A percentile compares a stretch with the other conserved stretches of the same genome.
Evolutionary conservation across 768 basidiomycete species (phyloP).

Genomic region (Collybia nuda): DNA sequence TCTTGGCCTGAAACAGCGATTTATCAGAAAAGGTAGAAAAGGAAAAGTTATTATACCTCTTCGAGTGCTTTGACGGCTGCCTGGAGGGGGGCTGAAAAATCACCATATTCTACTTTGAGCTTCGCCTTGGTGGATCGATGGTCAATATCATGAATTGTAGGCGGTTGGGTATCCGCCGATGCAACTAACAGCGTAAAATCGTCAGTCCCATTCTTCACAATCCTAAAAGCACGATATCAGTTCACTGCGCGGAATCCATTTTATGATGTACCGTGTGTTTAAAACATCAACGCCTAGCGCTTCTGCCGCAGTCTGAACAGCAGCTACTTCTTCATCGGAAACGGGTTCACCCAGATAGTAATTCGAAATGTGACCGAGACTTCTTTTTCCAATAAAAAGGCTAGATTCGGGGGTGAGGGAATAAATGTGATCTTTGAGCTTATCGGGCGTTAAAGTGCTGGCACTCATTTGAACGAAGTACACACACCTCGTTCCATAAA

Average conservation of each 20-base stretch:
- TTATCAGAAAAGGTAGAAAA: background rate
- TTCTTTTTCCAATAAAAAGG: conserved; percentile 79
- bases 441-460: background rate
- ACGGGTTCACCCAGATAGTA: conserved; percentile 80
- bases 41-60: conserved; percentile 42
- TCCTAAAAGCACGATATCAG: conserved; percentile 36
- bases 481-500: conserved; percentile 63
- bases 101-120: conserved; percentile 73
- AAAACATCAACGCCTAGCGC: conserved; percentile 71
- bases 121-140: conserved; percentile 40
- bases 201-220: conserved; percentile 63
- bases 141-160: conserved; percentile 45
- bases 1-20: conserved; percentile 53
- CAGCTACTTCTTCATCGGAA: conserved; percentile 75
- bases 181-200: conserved; percentile 77
- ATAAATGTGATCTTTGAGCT: conserved; percentile 81
- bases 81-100: conserved; percentile 58
- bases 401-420: conserved; percentile 59
- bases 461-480: background rate
- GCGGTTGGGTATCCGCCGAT: conserved; percentile 49
- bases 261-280: conserved; percentile 67
- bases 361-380: conserved; percentile 75
- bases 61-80: conserved; percentile 55
- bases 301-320: conserved; percentile 75
- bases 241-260: background rate